Evolutionary conservation across 345 rosid genomes (phyloP).

Genomic region (Pelargonium nanum): DNA sequence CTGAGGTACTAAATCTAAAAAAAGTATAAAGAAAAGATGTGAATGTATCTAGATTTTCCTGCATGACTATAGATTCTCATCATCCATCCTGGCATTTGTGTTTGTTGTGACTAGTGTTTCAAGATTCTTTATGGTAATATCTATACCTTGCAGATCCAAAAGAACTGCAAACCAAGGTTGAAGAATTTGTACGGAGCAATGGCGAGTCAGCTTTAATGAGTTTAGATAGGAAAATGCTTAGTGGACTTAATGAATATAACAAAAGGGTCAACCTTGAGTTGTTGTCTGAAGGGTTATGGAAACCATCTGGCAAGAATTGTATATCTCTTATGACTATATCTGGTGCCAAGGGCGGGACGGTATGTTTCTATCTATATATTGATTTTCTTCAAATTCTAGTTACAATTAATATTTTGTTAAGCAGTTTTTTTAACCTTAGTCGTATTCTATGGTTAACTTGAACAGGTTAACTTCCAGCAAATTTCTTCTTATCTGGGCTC

Average conservation of each 20-base stretch:
- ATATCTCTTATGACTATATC: slow-evolving; percentile 95
- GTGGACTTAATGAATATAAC: slow-evolving; percentile 64
- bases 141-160: slow-evolving; percentile 35
- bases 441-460: slow-evolving; percentile 11
- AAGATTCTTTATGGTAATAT: neutral
- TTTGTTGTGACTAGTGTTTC: neutral
- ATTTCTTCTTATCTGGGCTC: slow-evolving; percentile 93
- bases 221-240: slow-evolving; percentile 65
- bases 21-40: no score
- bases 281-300: slow-evolving; percentile 72
- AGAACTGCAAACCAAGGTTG: slow-evolving; percentile 53
- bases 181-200: slow-evolving; percentile 56
- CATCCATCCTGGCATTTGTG: neutral
- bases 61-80: neutral
- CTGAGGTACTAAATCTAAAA: no score
- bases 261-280: slow-evolving; percentile 54
- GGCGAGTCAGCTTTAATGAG: slow-evolving; percentile 72
- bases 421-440: no score
- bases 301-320: slow-evolving; percentile 76
- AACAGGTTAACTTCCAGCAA: slow-evolving; percentile 97
- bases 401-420: neutral
- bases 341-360: slow-evolving; percentile 99
- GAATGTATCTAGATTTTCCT: no score
- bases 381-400: slow-evolving; percentile 1
- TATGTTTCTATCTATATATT: slow-evolving; percentile 23